Evolutionary conservation across 2,329 filamentous ascomycete species (phyloP).

Genomic region (Ophiostoma angusticollis): DNA sequence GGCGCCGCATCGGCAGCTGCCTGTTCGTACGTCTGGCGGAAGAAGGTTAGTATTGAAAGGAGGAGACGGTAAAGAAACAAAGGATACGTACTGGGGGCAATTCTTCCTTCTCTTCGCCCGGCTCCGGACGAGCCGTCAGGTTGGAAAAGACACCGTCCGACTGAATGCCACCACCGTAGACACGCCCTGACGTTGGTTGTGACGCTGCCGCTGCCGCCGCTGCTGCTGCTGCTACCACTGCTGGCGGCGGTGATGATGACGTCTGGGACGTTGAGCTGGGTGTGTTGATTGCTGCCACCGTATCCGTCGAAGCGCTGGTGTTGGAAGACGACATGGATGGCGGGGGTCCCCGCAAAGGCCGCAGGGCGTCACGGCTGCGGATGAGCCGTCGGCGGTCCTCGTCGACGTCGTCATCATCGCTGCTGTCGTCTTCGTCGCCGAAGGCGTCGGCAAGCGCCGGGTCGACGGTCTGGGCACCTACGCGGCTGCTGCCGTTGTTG

Average conservation of each 20-base stretch:
- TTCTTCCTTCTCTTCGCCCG: conserved; percentile 70
- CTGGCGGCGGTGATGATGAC: not conserved
- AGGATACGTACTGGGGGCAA: conserved; percentile 66
- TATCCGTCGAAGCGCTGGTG: not conserved
- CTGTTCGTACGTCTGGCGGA: conserved; percentile 79
- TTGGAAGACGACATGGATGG: conserved; percentile 13
- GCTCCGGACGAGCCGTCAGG: conserved; percentile 77
- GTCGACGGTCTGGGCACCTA: conserved; percentile 37
- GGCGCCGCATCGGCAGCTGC: conserved; percentile 91
- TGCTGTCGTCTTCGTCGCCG: conserved; percentile 71
- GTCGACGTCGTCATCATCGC: conserved; percentile 61
- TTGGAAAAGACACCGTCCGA: conserved; percentile 97
- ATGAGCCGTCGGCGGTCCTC: conserved; percentile 83
- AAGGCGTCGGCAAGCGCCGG: conserved; percentile 87
- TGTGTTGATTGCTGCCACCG: not conserved
- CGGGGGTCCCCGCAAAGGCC: conserved; percentile 8
- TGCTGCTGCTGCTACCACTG: not conserved
- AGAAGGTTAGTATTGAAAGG: conserved; percentile 1
- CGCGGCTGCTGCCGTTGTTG: conserved; percentile 13
- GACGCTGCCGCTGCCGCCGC: conserved; percentile 19
- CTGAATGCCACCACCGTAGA: conserved; percentile 62
- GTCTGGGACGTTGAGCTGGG: no score
- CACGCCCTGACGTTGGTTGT: conserved; percentile 23
- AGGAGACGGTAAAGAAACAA: not conserved
- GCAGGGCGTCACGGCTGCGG: conserved; percentile 38